Evolutionary conservation across 495 filamentous ascomycete genomes (phyloP), one percentile per base, ranked within the genome.

Genomic region (Amniculicola lignicola): DNA sequence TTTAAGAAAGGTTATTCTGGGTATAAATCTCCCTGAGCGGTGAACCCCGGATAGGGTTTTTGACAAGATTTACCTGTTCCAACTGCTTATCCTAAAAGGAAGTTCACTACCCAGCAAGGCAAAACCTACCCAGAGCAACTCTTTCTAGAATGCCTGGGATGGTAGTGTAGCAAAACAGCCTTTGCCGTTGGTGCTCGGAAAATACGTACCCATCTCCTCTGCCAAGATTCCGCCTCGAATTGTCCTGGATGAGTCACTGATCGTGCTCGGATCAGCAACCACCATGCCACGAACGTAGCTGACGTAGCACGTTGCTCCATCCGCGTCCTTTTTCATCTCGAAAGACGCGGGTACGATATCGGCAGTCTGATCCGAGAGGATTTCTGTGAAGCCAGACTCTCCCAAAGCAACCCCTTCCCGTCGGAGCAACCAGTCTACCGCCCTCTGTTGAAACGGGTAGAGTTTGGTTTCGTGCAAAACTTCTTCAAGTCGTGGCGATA

Each of bases 121-220:
- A n/a, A n/a, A n/a, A n/a, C n/a, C n/a, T n/a, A n/a, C n/a, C n/a
- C n/a, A n/a, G n/a, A n/a, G n/a, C n/a, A n/a, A n/a, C n/a, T n/a
- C n/a, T n/a, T n/a, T n/a, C n/a, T n/a, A n/a, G n/a, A n/a, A n/a
- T n/a, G n/a, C n/a, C n/a, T n/a, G n/a, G n/a, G n/a, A n/a, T n/a
- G n/a, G n/a, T n/a, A n/a, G n/a, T n/a, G n/a, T n/a, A n/a, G n/a
- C n/a, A n/a, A n/a, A n/a, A n/a, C n/a, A n/a, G n/a, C n/a, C n/a
- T n/a, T n/a, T n/a, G n/a, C n/a, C n/a, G n/a, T n/a, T n/a, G n/a
- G n/a, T n/a, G n/a, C n/a, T n/a, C n/a, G n/a, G n/a, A n/a, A n/a
- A n/a, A n/a, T n/a, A n/a, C n/a, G n/a, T n/a, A n/a, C n/a, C 92
- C 93, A 96, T 96, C 70, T 98, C 93, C 69, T 98, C 92, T 0